Conservation (phyloP, 257 asterid genomes). For the Rubia yunnanensis region DNA sequence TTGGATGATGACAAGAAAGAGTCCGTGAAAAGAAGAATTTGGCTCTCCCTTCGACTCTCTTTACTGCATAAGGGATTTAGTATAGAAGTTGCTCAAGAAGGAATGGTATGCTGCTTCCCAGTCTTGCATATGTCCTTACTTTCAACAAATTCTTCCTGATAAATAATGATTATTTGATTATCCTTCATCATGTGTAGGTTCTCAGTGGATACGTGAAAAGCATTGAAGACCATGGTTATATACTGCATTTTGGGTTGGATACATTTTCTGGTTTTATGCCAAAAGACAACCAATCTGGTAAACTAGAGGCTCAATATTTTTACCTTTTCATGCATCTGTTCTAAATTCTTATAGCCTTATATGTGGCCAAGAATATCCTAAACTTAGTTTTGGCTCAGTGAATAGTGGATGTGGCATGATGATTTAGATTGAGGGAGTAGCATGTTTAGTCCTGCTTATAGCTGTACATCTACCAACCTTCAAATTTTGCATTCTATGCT, state of each 20-base stretch:
- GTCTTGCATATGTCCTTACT: background rate
- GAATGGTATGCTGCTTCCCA: conserved; percentile 56
- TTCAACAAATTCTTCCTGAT: background rate
- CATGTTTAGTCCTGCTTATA: no score
- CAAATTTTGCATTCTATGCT: background rate
- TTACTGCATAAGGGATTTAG: conserved; percentile 62
- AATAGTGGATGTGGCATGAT: no score
- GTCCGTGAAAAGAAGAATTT: conserved; percentile 63
- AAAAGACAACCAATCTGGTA: conserved; percentile 53
- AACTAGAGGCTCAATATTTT: conserved; percentile 6
- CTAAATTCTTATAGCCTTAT: background rate
- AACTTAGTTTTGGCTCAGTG: no score
- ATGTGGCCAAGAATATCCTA: background rate
- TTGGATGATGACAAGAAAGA: conserved; percentile 82
- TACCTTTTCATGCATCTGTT: background rate
- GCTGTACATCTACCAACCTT: no score
- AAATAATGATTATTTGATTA: conserved; percentile 3
- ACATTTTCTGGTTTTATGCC: conserved; percentile 78
- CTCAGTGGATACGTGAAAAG: conserved; percentile 78
- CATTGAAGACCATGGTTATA: conserved; percentile 93
- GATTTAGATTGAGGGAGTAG: no score
- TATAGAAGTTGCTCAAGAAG: conserved; percentile 78
- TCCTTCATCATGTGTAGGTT: conserved; percentile 42
- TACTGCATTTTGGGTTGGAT: conserved; percentile 67
- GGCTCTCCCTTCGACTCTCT: conserved; percentile 87